phyloP scores from a whole-genome alignment of 768 basidiomycete genomes.

The Pleurotus giganteus region DNA sequence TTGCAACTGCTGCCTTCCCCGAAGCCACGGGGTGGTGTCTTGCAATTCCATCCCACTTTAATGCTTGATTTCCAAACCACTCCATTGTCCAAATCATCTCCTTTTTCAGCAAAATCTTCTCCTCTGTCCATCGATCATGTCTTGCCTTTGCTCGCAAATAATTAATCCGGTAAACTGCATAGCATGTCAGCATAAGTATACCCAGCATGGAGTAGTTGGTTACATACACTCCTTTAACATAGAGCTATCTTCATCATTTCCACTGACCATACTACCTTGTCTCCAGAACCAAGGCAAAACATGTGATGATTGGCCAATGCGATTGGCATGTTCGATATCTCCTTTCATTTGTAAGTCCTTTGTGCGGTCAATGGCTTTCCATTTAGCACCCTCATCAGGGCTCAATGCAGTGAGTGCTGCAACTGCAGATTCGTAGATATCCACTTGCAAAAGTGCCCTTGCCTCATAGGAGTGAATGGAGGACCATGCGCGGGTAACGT shows the following conservation, averaged over 20 bases:
- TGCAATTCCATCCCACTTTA: too few species aligned
- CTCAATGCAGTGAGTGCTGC: background rate
- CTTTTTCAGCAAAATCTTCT: slow-evolving; percentile 13
- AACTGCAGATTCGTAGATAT: background rate
- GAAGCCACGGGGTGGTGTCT: too few species aligned
- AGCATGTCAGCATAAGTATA: background rate
- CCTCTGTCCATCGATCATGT: slow-evolving; percentile 17
- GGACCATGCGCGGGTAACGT: background rate
- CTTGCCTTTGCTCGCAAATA: slow-evolving; percentile 18
- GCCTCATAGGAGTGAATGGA: background rate
- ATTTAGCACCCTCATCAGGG: background rate
- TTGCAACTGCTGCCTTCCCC: too few species aligned
- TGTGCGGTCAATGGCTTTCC: background rate
- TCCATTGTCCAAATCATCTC: slow-evolving; percentile 19
- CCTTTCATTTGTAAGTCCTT: slow-evolving; percentile 6
- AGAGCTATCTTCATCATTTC: background rate
- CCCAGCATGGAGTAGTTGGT: background rate
- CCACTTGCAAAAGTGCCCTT: background rate
- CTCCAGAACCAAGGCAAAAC: slow-evolving; percentile 11
- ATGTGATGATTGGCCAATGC: slow-evolving; percentile 2
- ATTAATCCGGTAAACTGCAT: slow-evolving; percentile 12
- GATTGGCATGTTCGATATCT: slow-evolving; percentile 2
- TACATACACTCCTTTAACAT: slow-evolving; percentile 10
- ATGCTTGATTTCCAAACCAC: too few species aligned
- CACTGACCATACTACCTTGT: background rate